Evolutionary conservation across 305 asterid species (phyloP), one percentile per base, ranked within the genome.

Genomic region (Stenogyne calaminthoides): DNA sequence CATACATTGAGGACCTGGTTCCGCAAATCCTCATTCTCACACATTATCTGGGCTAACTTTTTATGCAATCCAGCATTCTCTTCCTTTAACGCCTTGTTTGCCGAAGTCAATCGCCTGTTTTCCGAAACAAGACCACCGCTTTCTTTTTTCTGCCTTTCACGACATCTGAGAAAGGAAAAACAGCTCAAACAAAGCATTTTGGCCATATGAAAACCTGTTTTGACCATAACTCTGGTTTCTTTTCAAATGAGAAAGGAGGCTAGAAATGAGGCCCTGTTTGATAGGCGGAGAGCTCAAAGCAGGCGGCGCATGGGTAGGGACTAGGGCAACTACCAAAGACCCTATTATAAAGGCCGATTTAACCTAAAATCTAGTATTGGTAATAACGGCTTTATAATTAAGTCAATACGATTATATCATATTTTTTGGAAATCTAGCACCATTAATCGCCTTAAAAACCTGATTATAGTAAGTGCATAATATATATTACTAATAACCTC

Each of bases 111-210:
- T 67, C 76, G 75, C 83, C 63, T 80, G 75, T 73, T 84, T 61
- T 84, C 82, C 20, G 49, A 71, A 4, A 60, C 77, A 19, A 77
- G 75, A 12, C 72, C 69, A 3, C 62, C 64, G 15, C 51, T 67
- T 77, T 74, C 88, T 65, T 73, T 87, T 78, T 67, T 80, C 74
- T 77, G 80, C 82, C 75, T 84, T 62, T 81, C 84, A 46, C 80
- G 84, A 27, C 85, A 55, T 78, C 93, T 88, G 76, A 37, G 68
- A 76, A 49, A 25, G 40, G 49, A 14, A 36, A 60, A 73, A 27
- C 46, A 74, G 59, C 12, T 72, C n/a, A 64, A 46, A 69, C 14
- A 67, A 61, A 63, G 42, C 18, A 60, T 16, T 62, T 46, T 20
- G 7, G 54, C 70, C 66, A 12, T 60, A 60, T 15, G 9, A 55